Percentiles rank a stretch among this genome's conserved stretches.
phyloP scores from a whole-genome alignment of 106 monocot species.

The Allium cepa region DNA sequence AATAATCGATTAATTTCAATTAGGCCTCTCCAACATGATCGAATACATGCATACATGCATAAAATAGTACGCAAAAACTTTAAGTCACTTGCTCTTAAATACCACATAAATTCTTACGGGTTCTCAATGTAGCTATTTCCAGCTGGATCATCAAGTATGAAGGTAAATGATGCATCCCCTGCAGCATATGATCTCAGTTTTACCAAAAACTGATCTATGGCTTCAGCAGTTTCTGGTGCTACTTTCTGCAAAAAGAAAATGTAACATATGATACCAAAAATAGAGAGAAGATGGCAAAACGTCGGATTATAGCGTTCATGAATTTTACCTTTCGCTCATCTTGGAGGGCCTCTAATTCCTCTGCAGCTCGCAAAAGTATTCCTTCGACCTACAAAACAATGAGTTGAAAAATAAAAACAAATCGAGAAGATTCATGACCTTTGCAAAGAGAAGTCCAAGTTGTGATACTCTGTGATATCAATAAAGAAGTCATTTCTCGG shows the following conservation, averaged over 20 bases:
- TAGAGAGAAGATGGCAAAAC: background rate
- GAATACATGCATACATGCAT: too few relatives aligned
- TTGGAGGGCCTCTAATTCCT: slow-evolving; percentile 79
- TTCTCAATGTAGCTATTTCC: slow-evolving; percentile 99
- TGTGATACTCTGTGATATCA: too few relatives aligned
- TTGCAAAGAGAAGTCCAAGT: too few relatives aligned
- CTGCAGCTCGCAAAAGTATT: slow-evolving; percentile 65
- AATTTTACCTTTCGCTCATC: slow-evolving; percentile 76
- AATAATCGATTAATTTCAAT: too few relatives aligned
- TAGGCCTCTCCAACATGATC: too few relatives aligned
- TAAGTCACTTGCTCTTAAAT: background rate
- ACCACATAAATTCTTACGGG: slow-evolving; percentile 45
- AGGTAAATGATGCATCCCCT: slow-evolving; percentile 66
- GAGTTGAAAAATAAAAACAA: background rate
- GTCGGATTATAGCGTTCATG: background rate
- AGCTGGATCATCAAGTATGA: slow-evolving; percentile 93
- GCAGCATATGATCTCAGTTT: slow-evolving; percentile 65
- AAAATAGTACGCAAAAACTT: too few relatives aligned
- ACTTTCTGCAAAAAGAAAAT: slow-evolving; percentile 57
- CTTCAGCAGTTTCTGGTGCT: slow-evolving; percentile 75
- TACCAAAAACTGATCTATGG: slow-evolving; percentile 80
- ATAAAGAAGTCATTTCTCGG: too few relatives aligned
- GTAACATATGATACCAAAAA: background rate
- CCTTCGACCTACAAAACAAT: slow-evolving; percentile 68
- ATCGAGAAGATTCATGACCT: background rate